A percentile compares a stretch with the other conserved stretches of the same genome.
Evolutionary conservation across 2,329 filamentous ascomycete species (phyloP).

Genomic region (Boeremia lycopersici): DNA sequence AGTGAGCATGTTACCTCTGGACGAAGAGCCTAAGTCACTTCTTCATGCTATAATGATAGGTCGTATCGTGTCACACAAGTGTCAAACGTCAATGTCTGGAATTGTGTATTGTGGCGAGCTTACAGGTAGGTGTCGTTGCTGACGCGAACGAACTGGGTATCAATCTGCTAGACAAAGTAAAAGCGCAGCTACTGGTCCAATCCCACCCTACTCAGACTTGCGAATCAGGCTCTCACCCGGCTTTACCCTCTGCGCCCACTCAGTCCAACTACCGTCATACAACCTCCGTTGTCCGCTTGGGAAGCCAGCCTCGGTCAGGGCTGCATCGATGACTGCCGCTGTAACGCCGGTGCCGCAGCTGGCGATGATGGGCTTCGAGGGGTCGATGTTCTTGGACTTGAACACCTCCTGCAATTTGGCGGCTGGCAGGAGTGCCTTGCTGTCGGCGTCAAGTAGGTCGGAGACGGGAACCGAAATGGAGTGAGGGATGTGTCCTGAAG

Average conservation of each 20-base stretch:
- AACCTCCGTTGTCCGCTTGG: conserved; percentile 73
- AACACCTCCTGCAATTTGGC: conserved; percentile 78
- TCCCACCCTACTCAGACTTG: conserved; percentile 49
- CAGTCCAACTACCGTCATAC: conserved; percentile 99
- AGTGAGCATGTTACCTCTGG: background rate
- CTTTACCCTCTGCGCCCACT: conserved; percentile 71
- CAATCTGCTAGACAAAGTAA: conserved; percentile 8
- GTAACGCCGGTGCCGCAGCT: conserved; percentile 95
- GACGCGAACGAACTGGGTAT: conserved; percentile 10
- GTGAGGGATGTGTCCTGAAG: conserved; percentile 90
- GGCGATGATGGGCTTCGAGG: conserved; percentile 79
- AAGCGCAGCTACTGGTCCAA: background rate
- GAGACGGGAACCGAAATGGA: conserved; percentile 82
- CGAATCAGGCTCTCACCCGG: conserved; percentile 67
- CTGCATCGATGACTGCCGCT: conserved; percentile 87
- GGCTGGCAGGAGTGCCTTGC: conserved; percentile 76
- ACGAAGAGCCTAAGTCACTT: background rate
- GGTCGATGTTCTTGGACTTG: conserved; percentile 77
- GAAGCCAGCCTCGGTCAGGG: conserved; percentile 77
- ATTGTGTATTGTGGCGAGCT: background rate
- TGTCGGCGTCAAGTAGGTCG: conserved; percentile 79
- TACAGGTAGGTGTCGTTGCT: background rate
- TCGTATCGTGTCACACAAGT: background rate
- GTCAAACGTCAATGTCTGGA: background rate
- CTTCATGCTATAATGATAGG: background rate